phyloP scores from a whole-genome alignment of 805 yeast species.

The Pichia californica region DNA sequence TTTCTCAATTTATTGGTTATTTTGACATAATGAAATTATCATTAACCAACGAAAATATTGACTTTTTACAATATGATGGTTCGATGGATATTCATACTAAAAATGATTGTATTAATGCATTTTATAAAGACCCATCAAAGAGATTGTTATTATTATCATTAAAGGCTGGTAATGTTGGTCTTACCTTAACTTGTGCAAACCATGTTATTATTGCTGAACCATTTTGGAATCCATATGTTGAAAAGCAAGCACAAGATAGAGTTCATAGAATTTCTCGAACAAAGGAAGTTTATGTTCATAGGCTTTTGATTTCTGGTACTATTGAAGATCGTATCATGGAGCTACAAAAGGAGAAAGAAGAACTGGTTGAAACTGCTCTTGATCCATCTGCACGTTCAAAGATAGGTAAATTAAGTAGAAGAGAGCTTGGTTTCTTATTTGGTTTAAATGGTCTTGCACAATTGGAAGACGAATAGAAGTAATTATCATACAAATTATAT shows the following conservation, averaged over 20 bases:
- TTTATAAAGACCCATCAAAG: slow-evolving; percentile 48
- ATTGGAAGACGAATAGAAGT: slow-evolving; percentile 16
- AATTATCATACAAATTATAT: too few species aligned
- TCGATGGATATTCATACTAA: slow-evolving; percentile 66
- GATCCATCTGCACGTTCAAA: slow-evolving; percentile 67
- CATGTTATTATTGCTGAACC: slow-evolving; percentile 92
- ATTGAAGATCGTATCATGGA: slow-evolving; percentile 87
- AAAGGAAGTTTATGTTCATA: slow-evolving; percentile 67
- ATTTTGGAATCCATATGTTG: slow-evolving; percentile 97
- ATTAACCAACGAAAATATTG: slow-evolving; percentile 41
- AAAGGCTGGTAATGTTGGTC: slow-evolving; percentile 92
- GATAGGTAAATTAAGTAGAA: slow-evolving; percentile 55
- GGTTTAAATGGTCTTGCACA: slow-evolving; percentile 35
- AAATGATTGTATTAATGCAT: slow-evolving; percentile 53
- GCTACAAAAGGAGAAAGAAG: slow-evolving; percentile 72
- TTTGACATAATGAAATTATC: slow-evolving; percentile 59
- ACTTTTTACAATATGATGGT: slow-evolving; percentile 71
- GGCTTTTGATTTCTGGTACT: slow-evolving; percentile 59
- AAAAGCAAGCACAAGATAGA: slow-evolving; percentile 95
- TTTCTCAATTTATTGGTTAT: slow-evolving; percentile 78
- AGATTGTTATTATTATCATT: slow-evolving; percentile 71
- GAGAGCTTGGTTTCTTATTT: slow-evolving; percentile 71
- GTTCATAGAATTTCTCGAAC: slow-evolving; percentile 93
- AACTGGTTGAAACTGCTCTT: slow-evolving; percentile 73
- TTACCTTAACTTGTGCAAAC: slow-evolving; percentile 90